phyloP scores from a whole-genome alignment of 108 stramenopile species.

The Cyclotella cryptica region DNA sequence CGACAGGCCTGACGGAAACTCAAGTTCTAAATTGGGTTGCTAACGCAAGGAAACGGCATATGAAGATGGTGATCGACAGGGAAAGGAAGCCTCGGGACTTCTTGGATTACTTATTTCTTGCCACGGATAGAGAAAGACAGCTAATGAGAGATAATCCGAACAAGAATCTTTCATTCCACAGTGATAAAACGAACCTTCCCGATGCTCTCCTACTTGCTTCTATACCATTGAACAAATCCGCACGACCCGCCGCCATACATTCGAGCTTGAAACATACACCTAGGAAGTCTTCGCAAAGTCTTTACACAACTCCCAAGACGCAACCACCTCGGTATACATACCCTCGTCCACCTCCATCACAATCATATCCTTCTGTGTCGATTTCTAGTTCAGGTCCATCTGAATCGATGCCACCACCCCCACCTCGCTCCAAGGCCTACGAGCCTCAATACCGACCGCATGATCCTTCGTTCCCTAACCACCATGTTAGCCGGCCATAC shows the following conservation, averaged over 20 bases:
- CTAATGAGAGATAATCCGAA: constrained; percentile 14
- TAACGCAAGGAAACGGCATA: constrained; percentile 64
- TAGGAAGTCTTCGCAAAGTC: not conserved
- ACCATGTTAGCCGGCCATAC: not conserved
- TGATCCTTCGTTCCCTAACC: not conserved
- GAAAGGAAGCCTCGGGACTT: constrained; percentile 74
- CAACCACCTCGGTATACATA: constrained; percentile 9
- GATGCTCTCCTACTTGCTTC: constrained; percentile 16
- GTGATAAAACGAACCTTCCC: not conserved
- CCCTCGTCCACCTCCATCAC: constrained; percentile 12
- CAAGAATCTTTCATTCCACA: constrained; percentile 7
- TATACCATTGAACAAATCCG: not conserved
- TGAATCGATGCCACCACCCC: not conserved
- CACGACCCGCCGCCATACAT: not conserved
- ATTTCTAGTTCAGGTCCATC: not conserved
- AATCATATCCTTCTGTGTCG: not conserved
- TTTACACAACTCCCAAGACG: not conserved
- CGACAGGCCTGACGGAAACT: constrained; percentile 13
- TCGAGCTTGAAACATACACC: not conserved
- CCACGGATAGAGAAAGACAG: constrained; percentile 60
- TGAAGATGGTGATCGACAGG: constrained; percentile 54
- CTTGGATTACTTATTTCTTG: constrained; percentile 64
- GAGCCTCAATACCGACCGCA: not conserved
- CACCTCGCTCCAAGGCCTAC: not conserved
- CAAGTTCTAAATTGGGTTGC: constrained; percentile 64